Evolutionary conservation across 352 stramenopile species (phyloP), one percentile per base, ranked within the genome.

Genomic region (Globisporangium sylvaticum): DNA sequence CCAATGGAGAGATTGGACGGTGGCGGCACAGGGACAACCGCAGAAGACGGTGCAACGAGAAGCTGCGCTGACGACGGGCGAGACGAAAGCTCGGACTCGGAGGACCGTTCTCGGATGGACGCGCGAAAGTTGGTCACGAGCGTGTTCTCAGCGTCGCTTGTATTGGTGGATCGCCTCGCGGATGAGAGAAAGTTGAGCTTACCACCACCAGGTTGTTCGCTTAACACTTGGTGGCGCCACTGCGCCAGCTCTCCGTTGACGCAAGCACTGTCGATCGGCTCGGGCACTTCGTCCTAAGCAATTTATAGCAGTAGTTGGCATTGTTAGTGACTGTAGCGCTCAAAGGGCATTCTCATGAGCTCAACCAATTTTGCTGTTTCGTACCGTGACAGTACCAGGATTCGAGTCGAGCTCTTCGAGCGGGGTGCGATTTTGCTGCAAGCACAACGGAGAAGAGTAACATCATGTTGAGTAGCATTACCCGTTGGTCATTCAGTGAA

Each of bases 391-490:
- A 34, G 62, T 63, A 52, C 59, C 61, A 1, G 68, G 59, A n/a
- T 67, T 52, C 0, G 71, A 67, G 60, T 92, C 77, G 9, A 89
- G 70, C 56, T 89, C 81, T 60, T 90, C 81, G 0, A 92, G 65
- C 9, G 84, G 80, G 15, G 80, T 92, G 1, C 73, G 81, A 32
- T 85, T 89, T 85, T 89, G 78, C 83, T 91, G 6, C 24, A 57
- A 22, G 24, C 12, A 20, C 24, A 57, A 44, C 10, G 37, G 12
- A 18, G 37, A 44, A n/a, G n/a, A n/a, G n/a, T n/a, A n/a, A n/a
- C n/a, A n/a, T n/a, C n/a, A n/a, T n/a, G n/a, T n/a, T n/a, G n/a
- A n/a, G n/a, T n/a, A n/a, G n/a, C n/a, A n/a, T n/a, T n/a, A n/a
- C n/a, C n/a, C n/a, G n/a, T n/a, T n/a, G n/a, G n/a, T n/a, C n/a